These are phyloP conservation scores for Bauhinia variegata DNA, from an alignment of 306 rosid species.

Conservation along the genomic window DNA sequence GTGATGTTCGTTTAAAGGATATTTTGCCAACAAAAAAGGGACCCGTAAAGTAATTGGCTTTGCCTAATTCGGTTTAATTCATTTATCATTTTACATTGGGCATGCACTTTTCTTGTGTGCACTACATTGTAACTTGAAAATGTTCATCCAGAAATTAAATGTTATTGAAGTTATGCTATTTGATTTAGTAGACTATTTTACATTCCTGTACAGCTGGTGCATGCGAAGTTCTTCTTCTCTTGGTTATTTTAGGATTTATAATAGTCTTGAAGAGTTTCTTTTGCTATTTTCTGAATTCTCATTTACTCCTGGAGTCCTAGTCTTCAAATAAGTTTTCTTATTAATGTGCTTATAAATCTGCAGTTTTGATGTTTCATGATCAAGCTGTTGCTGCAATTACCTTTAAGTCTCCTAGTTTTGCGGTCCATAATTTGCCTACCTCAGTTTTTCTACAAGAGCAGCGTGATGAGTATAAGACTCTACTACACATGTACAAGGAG, in stretches of 20 bases:
- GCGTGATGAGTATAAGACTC: conserved; percentile 66
- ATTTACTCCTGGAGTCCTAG: not conserved
- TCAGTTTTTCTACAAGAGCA: conserved; percentile 84
- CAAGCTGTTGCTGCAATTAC: conserved; percentile 57
- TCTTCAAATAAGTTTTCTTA: not conserved
- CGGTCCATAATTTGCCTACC: conserved; percentile 63
- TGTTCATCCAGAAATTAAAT: not conserved
- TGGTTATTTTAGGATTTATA: too few relatives aligned
- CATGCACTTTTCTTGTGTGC: not conserved
- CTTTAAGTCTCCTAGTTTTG: conserved; percentile 49
- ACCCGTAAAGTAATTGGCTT: too few relatives aligned
- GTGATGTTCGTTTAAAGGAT: too few relatives aligned
- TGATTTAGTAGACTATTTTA: not conserved
- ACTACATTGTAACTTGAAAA: not conserved
- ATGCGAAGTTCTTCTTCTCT: not conserved
- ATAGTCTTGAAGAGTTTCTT: not conserved
- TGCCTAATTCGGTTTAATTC: not conserved
- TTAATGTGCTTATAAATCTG: conserved; percentile 36
- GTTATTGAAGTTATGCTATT: conserved; percentile 7
- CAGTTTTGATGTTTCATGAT: conserved; percentile 64
- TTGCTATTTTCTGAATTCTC: conserved; percentile 8
- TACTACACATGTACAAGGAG: conserved; percentile 54
- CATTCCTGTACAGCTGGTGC: not conserved
- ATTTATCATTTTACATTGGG: conserved; percentile 16
- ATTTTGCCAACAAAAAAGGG: not conserved